Evolutionary conservation across 306 rosid genomes (phyloP).

Genomic region (Cucumis cinereus): DNA sequence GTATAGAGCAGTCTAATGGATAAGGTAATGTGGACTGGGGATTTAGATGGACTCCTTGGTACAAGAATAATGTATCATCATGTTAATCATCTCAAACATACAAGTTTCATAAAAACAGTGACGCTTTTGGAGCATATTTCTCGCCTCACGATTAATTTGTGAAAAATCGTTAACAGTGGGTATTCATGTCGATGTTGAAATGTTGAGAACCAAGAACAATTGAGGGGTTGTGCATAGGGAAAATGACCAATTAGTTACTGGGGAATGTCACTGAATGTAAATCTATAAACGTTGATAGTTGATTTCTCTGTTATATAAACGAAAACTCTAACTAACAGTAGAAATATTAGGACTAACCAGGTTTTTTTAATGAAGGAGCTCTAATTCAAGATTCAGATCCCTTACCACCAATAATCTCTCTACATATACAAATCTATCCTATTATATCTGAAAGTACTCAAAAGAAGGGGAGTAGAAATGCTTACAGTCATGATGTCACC

Average conservation of each 20-base stretch:
- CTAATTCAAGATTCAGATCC: not conserved
- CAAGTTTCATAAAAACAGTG: not conserved
- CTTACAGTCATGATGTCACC: slow-evolving; percentile 99
- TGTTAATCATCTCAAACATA: too few relatives aligned
- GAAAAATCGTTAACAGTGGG: not conserved
- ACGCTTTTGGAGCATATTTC: not conserved
- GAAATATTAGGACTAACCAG: not conserved
- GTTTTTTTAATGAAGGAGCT: not conserved
- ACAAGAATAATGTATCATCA: too few relatives aligned
- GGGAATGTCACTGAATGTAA: not conserved
- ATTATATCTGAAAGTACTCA: not conserved
- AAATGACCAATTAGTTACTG: not conserved
- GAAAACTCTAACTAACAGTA: not conserved
- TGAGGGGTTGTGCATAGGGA: not conserved
- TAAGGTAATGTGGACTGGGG: too few relatives aligned
- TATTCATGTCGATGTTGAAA: not conserved
- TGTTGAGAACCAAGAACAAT: not conserved
- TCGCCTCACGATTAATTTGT: not conserved
- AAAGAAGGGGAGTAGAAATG: slow-evolving; percentile 10
- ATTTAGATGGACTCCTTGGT: too few relatives aligned
- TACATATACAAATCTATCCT: not conserved
- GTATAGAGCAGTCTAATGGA: too few relatives aligned
- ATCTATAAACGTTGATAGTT: not conserved
- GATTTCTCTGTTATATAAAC: not conserved
- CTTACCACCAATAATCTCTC: not conserved